phyloP scores from a whole-genome alignment of 108 stramenopile species.

The Fragilaria radians region DNA sequence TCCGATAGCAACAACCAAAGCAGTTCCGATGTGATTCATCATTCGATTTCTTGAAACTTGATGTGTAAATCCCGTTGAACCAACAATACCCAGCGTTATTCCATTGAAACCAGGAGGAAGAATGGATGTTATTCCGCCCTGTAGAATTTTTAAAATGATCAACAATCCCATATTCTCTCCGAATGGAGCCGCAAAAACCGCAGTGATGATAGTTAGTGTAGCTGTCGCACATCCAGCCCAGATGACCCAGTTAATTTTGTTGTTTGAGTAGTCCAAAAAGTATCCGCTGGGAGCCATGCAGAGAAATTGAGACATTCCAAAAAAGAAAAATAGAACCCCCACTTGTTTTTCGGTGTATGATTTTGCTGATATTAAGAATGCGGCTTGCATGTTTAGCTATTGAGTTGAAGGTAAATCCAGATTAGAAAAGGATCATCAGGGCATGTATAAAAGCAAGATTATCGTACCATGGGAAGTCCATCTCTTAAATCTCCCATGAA shows the following conservation, averaged over 20 bases:
- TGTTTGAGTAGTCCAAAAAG: constrained; percentile 61
- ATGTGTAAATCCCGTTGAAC: constrained; percentile 53
- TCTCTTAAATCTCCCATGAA: constrained; percentile 75
- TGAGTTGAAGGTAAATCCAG: too few species aligned
- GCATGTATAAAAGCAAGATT: not conserved
- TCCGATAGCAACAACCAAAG: constrained; percentile 55
- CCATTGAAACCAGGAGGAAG: constrained; percentile 68
- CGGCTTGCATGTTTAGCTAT: constrained; percentile 73
- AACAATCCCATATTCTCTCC: constrained; percentile 55
- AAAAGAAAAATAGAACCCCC: constrained; percentile 61
- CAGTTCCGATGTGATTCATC: constrained; percentile 69
- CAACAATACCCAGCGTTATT: constrained; percentile 71
- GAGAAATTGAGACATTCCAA: constrained; percentile 68
- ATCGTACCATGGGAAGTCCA: constrained; percentile 63
- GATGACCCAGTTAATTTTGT: constrained; percentile 46
- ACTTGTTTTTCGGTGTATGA: constrained; percentile 61
- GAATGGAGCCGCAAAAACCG: constrained; percentile 38
- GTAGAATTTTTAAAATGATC: constrained; percentile 50
- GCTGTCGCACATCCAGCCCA: constrained; percentile 39
- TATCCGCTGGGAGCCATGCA: constrained; percentile 68
- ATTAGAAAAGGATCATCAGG: not conserved
- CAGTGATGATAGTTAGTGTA: constrained; percentile 44
- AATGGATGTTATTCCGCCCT: constrained; percentile 57
- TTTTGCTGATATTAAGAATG: constrained; percentile 58
- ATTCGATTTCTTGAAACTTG: constrained; percentile 68